phyloP scores from a whole-genome alignment of 768 basidiomycete species.

The Tylopilus cervinicoccineus region DNA sequence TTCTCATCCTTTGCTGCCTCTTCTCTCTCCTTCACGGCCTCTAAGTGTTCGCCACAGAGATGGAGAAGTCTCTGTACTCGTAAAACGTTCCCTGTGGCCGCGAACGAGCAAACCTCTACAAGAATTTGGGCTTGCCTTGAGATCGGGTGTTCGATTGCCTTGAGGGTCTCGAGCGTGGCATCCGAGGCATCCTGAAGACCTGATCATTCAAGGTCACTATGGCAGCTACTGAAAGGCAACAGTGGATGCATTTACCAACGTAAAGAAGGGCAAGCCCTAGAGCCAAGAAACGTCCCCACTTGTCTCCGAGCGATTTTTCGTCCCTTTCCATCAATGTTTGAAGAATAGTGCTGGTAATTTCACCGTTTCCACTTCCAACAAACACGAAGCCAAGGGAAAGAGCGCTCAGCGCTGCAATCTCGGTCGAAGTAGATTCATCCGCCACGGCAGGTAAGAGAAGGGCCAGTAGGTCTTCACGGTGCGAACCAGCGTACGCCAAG shows the following conservation, averaged over 20 bases:
- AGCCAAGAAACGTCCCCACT: slow-evolving; percentile 91
- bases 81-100: slow-evolving; percentile 92
- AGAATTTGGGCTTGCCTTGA: slow-evolving; percentile 88
- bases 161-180: slow-evolving; percentile 88
- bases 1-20: slow-evolving; percentile 37
- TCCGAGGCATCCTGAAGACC: slow-evolving; percentile 92
- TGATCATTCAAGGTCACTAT: slow-evolving; percentile 30
- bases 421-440: slow-evolving; percentile 83
- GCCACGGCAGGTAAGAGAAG: slow-evolving; percentile 77
- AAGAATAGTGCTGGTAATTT: slow-evolving; percentile 83
- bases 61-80: slow-evolving; percentile 91
- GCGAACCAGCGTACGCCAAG: slow-evolving; percentile 92
- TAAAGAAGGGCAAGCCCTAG: slow-evolving; percentile 88
- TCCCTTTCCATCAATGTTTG: slow-evolving; percentile 87
- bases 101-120: slow-evolving; percentile 91
- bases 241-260: slow-evolving; percentile 55
- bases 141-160: slow-evolving; percentile 90
- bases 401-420: slow-evolving; percentile 81
- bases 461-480: slow-evolving; percentile 77
- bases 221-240: background rate
- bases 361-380: slow-evolving; percentile 92
- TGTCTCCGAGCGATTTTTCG: slow-evolving; percentile 76
- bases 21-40: slow-evolving; percentile 38
- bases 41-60: slow-evolving; percentile 89
- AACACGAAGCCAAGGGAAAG: slow-evolving; percentile 93